These are phyloP conservation scores for Porcisia hertigi DNA, from an alignment of 208 protist species.

Conservation along the genomic window DNA sequence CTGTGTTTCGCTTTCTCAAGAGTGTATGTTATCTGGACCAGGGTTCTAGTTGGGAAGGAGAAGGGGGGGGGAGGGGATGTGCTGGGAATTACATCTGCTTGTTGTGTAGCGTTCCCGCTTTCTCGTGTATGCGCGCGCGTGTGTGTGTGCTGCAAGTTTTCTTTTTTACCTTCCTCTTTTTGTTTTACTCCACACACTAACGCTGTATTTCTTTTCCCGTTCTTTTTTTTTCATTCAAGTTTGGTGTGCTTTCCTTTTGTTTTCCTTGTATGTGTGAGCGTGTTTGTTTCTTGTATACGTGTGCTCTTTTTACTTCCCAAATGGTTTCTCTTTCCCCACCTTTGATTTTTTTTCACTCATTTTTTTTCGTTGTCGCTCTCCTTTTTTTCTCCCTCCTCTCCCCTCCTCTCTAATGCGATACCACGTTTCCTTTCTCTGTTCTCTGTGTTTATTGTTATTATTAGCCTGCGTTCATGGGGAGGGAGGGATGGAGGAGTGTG, in stretches of 20 bases:
- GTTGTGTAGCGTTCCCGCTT: neutral
- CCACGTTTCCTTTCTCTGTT: no score
- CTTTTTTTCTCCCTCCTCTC: no score
- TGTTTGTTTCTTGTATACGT: no score
- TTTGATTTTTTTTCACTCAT: no score
- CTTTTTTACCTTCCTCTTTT: neutral
- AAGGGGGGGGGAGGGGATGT: neutral
- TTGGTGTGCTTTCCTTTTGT: neutral
- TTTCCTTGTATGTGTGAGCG: neutral
- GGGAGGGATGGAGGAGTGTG: no score
- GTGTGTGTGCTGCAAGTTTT: neutral
- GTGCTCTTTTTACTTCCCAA: neutral
- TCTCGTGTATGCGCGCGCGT: neutral
- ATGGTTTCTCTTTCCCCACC: no score
- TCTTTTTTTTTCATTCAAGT: slow-evolving; percentile 1
- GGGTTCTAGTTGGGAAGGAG: neutral
- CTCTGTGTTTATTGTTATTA: no score
- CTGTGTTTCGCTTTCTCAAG: neutral
- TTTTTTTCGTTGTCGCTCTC: no score
- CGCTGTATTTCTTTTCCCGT: neutral
- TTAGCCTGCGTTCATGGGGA: no score
- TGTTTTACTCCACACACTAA: neutral
- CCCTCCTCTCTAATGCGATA: no score
- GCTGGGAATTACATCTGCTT: no score
- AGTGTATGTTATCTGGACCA: neutral